Evolutionary conservation across 2,329 filamentous ascomycete genomes (phyloP).

Genomic region (Tolypocladium paradoxum): DNA sequence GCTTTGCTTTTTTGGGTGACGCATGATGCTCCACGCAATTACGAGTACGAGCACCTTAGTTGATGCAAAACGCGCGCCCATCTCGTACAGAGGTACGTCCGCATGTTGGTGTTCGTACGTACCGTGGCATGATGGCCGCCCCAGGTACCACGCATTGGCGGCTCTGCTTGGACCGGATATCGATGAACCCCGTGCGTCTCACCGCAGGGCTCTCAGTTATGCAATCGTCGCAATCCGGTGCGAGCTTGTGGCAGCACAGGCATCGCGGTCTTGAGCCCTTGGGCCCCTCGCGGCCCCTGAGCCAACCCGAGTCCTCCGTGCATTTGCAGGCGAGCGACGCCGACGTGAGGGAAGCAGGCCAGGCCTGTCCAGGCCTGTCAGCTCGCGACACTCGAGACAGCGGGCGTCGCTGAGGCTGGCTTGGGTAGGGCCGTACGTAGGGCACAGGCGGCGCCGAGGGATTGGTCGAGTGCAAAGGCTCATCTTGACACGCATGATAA

Average conservation of each 20-base stretch:
- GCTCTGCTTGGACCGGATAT: background rate
- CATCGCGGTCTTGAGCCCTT: background rate
- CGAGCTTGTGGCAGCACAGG: background rate
- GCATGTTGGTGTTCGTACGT: background rate
- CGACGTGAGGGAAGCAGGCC: background rate
- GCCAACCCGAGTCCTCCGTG: background rate
- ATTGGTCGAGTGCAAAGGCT: constrained; percentile 5
- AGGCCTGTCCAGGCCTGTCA: background rate
- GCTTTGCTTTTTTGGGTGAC: background rate
- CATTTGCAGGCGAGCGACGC: background rate
- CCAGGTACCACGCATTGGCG: too few species aligned
- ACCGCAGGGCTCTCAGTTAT: background rate
- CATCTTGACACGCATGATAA: constrained; percentile 13
- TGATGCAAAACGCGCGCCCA: background rate
- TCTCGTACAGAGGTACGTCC: background rate
- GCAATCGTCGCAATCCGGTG: background rate
- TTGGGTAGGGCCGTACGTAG: background rate
- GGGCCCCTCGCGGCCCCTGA: background rate
- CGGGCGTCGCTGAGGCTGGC: background rate
- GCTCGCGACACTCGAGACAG: background rate
- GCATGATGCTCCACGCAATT: background rate
- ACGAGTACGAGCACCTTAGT: too few species aligned
- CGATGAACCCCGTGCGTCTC: background rate
- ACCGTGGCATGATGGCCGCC: background rate
- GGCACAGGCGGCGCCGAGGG: constrained; percentile 1